A percentile compares a stretch with the other conserved stretches of the same genome.
Evolutionary conservation across 2,329 filamentous ascomycete genomes (phyloP).

Genomic region (Verticillium klebahnii): DNA sequence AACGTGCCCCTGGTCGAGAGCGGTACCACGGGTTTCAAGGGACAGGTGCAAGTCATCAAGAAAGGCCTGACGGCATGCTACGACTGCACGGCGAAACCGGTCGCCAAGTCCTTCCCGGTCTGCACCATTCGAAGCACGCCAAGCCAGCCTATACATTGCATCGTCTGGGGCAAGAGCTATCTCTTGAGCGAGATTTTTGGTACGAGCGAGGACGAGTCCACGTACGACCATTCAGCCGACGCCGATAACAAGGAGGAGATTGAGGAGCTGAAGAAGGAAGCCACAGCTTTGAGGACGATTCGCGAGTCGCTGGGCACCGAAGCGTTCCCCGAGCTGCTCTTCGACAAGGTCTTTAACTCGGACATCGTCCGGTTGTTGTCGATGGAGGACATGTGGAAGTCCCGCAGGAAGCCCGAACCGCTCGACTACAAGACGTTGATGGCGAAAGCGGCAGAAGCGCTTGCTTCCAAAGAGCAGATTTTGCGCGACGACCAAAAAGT

Average conservation of each 20-base stretch:
- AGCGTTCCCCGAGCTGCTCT: slow-evolving; percentile 74
- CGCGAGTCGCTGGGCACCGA: slow-evolving; percentile 73
- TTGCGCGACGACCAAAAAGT: slow-evolving; percentile 64
- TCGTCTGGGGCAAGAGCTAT: slow-evolving; percentile 98
- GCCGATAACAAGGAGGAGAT: slow-evolving; percentile 84
- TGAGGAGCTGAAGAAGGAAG: slow-evolving; percentile 78
- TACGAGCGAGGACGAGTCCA: slow-evolving; percentile 78
- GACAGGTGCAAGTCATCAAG: slow-evolving; percentile 94
- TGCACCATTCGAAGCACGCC: slow-evolving; percentile 97
- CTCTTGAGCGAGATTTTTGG: slow-evolving; percentile 93
- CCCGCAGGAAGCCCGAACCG: slow-evolving; percentile 66
- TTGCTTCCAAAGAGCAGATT: slow-evolving; percentile 49
- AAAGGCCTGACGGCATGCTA: slow-evolving; percentile 92
- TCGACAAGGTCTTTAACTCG: slow-evolving; percentile 86
- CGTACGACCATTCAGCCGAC: slow-evolving; percentile 75
- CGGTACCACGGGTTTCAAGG: slow-evolving; percentile 95
- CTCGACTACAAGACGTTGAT: slow-evolving; percentile 64
- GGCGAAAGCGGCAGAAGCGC: slow-evolving; percentile 41
- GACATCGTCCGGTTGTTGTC: slow-evolving; percentile 78
- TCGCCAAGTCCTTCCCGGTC: slow-evolving; percentile 89
- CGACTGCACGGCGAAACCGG: slow-evolving; percentile 85
- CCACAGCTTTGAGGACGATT: slow-evolving; percentile 78
- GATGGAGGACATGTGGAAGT: slow-evolving; percentile 97
- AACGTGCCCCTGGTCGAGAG: slow-evolving; percentile 91
- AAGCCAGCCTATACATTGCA: slow-evolving; percentile 95